phyloP scores from a whole-genome alignment of 257 asterid species.

The Petrea volubilis region DNA sequence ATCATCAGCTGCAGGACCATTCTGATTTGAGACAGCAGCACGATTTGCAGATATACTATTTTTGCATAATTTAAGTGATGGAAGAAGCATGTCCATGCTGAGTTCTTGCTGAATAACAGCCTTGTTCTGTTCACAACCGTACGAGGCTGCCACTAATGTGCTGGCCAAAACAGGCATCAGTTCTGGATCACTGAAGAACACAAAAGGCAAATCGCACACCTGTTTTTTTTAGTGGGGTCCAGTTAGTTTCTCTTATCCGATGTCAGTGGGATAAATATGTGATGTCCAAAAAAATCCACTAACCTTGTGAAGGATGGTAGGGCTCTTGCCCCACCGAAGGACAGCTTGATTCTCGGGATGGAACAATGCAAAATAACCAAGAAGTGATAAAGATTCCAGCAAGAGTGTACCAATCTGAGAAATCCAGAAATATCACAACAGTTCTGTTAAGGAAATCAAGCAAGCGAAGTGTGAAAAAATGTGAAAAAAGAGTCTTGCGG shows the following conservation, averaged over 20 bases:
- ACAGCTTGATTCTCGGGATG: constrained; percentile 94
- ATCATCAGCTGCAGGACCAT: constrained; percentile 39
- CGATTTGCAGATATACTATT: constrained; percentile 23
- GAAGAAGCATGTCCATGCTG: constrained; percentile 93
- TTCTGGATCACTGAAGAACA: constrained; percentile 91
- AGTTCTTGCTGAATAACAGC: constrained; percentile 93
- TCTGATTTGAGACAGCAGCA: constrained; percentile 21
- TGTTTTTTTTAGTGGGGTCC: constrained; percentile 27
- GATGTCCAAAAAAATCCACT: background rate
- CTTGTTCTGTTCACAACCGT: constrained; percentile 91
- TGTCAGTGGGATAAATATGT: background rate
- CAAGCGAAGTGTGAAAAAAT: background rate
- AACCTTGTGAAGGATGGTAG: constrained; percentile 98
- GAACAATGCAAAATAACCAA: constrained; percentile 86
- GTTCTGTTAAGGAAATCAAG: constrained; percentile 13
- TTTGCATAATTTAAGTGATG: constrained; percentile 80
- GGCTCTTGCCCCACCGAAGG: constrained; percentile 99
- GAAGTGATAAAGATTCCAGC: constrained; percentile 84
- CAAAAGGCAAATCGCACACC: constrained; percentile 96
- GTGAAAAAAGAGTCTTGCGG: too few species aligned
- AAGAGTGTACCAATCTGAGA: constrained; percentile 74
- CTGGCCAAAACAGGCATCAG: constrained; percentile 90
- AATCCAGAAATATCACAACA: constrained; percentile 1
- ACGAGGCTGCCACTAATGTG: constrained; percentile 81
- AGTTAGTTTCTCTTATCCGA: constrained; percentile 29